Evolutionary conservation across 2,329 filamentous ascomycete species (phyloP), one percentile per base, ranked within the genome.

Genomic region (Aspergillus costaricaensis): DNA sequence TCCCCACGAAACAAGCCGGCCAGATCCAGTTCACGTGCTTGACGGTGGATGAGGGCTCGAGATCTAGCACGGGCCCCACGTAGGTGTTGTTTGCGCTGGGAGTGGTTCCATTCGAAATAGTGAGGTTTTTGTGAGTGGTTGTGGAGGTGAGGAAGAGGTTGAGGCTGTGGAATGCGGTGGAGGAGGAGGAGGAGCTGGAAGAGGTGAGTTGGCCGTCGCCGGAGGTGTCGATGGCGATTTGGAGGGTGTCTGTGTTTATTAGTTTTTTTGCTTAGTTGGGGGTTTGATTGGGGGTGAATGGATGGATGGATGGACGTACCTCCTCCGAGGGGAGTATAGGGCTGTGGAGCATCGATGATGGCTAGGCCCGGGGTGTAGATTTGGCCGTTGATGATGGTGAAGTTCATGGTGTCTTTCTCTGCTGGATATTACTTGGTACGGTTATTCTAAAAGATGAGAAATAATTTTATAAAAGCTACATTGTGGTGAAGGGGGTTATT

Each of bases 11-110:
- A 67, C 88, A 91, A 60, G 84, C 82, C 0, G 89, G 88, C 88
- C 88, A 91, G 19, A 84, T 78, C 86, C 88, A 91, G 69, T 88
- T 87, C 62, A 91, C 82, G 70, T 91, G 88, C 71, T 91, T 91
- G 47, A 91, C 89, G 0, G 88, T 91, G 69, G 87, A 89, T 3
- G 84, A 83, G 0, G 82, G 75, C 69, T 91, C 88, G 63, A 88
- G 85, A 27, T 76, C 72, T 78, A 91, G 83, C 57, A 91, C 87
- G 53, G 87, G 80, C 1, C 85, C 85, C 6, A 88, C 73, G 47
- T 83, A 87, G 7, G 82, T 83, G 8, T 69, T 74, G 10, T 59
- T 19, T 12, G n/a, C 8, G 5, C 10, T 21, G 23, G 53, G 36
- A 0, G 23, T 19, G 76, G 86, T 88, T 54, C 85, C 83, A 72